Evolutionary conservation across 2,329 filamentous ascomycete genomes (phyloP).

Genomic region (Penicillium vulpinum): DNA sequence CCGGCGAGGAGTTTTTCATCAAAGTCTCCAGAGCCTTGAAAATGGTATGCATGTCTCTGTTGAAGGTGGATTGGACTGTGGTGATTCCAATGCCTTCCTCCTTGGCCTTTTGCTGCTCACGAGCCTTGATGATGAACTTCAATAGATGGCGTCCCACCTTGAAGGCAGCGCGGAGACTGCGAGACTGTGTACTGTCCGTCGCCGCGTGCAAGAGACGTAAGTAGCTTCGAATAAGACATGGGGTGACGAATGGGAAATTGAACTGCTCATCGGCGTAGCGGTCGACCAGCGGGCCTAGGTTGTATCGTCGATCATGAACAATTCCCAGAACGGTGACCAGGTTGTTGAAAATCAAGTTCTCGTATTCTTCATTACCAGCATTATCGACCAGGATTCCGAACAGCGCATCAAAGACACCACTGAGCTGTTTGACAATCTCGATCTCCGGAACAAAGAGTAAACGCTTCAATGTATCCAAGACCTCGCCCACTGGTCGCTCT

Average conservation of each 20-base stretch:
- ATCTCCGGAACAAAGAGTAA: slow-evolving; percentile 95
- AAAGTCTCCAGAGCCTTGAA: slow-evolving; percentile 87
- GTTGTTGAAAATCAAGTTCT: slow-evolving; percentile 88
- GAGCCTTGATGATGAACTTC: slow-evolving; percentile 89
- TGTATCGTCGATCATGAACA: slow-evolving; percentile 90
- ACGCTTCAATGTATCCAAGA: slow-evolving; percentile 73
- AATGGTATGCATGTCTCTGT: slow-evolving; percentile 77
- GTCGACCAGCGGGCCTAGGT: slow-evolving; percentile 85
- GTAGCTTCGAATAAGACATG: slow-evolving; percentile 84
- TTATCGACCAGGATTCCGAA: slow-evolving; percentile 91
- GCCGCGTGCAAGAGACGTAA: slow-evolving; percentile 79
- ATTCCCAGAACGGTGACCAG: slow-evolving; percentile 88
- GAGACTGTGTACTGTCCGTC: slow-evolving; percentile 76
- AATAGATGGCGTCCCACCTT: slow-evolving; percentile 92
- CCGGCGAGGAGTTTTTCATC: slow-evolving; percentile 83
- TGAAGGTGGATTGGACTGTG: slow-evolving; percentile 69
- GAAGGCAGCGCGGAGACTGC: slow-evolving; percentile 84
- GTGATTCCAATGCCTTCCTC: slow-evolving; percentile 85
- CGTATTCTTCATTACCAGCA: slow-evolving; percentile 86
- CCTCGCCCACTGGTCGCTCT: slow-evolving; percentile 68
- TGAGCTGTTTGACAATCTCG: slow-evolving; percentile 91
- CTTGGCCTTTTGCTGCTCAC: slow-evolving; percentile 83
- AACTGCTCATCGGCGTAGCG: slow-evolving; percentile 86
- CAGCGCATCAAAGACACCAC: slow-evolving; percentile 83
- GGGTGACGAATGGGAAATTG: slow-evolving; percentile 88